These are phyloP conservation scores for Tardiomyces digboiensis DNA, from an alignment of 1,139 yeast species.

Conservation along the genomic window DNA sequence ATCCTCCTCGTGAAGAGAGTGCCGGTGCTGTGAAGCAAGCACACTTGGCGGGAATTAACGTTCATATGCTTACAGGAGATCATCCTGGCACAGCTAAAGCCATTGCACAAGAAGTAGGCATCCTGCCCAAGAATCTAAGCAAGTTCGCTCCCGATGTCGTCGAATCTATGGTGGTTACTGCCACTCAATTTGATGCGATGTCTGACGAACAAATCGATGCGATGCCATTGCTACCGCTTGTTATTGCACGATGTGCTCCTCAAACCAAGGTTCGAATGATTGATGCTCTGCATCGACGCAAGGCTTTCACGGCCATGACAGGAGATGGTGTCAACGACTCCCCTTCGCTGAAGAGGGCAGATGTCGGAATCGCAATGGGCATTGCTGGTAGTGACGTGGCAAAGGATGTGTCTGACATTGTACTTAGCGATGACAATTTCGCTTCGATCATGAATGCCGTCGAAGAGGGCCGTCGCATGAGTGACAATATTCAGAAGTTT, in stretches of 20 bases:
- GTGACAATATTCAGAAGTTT: conserved; percentile 71
- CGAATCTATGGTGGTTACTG: conserved; percentile 38
- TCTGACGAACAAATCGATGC: conserved; percentile 53
- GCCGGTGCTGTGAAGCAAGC: conserved; percentile 58
- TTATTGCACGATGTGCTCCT: conserved; percentile 81
- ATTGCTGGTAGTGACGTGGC: conserved; percentile 77
- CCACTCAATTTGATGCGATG: conserved; percentile 58
- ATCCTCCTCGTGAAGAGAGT: conserved; percentile 73
- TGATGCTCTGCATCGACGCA: conserved; percentile 68
- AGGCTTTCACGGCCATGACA: conserved; percentile 72
- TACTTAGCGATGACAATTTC: conserved; percentile 66
- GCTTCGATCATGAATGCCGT: conserved; percentile 70
- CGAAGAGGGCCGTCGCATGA: conserved; percentile 79
- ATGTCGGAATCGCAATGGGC: conserved; percentile 88
- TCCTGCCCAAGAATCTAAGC: conserved; percentile 58
- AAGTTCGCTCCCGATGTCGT: conserved; percentile 55
- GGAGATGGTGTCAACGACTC: conserved; percentile 88
- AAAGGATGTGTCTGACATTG: conserved; percentile 71
- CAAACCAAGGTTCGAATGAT: conserved; percentile 80
- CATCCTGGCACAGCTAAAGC: conserved; percentile 79
- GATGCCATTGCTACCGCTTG: conserved; percentile 65
- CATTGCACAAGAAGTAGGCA: conserved; percentile 80
- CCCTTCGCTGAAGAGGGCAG: conserved; percentile 71
- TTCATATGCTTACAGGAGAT: conserved; percentile 82
- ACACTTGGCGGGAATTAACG: conserved; percentile 71